Base-by-base conservation (phyloP, 768 basidiomycete species). In the Dictyophora rubrovolvata region DNA sequence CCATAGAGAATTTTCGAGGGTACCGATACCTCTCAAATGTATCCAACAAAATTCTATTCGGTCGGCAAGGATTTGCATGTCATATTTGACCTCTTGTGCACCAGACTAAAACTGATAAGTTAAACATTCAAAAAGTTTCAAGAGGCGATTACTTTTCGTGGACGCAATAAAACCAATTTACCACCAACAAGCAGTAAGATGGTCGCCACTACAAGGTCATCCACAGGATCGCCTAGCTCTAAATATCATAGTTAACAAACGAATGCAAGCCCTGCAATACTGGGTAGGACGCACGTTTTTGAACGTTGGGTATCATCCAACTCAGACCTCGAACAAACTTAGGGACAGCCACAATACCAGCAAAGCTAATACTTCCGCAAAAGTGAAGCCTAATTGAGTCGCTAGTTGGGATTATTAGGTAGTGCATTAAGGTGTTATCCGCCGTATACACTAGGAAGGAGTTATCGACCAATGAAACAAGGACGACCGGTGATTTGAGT, bases 1-100 rank as follows among this genome's bases (percentile, higher is more conserved):
- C 95, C 95, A 99, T 20, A 99, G 75, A 6, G 94, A 97, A 72
- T 99, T 99, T 69, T 98, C 95, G 51, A 99, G 73, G 1, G 90
- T 83, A 6, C 87, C 89, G 46, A 99, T 92, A 1, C 95, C 95
- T 42, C 88, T 83, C 48, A 99, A 76, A 75, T 97, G 95, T 56
- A 94, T 96, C 95, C 95, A 99, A 71, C 94, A 99, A 67, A 96
- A 93, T 68, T 99, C 95, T 63, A 98, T 90, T n/a, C 86, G 83
- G 62, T 96, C 92, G 0, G 95, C 93, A 48, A 99, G 86, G 34
- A 98, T 88, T 68, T 97, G 95, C 79, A 97, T 86, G 71, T 97
- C 95, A 67, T 99, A 99, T 65, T 86, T 90, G 69, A 95, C 90
- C 74, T 97, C 93, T 64, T 89, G 85, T 58, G 83, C 77, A 1